Evolutionary conservation across 495 filamentous ascomycete genomes (phyloP), one percentile per base, ranked within the genome.

Genomic region (Immersiella caudata): DNA sequence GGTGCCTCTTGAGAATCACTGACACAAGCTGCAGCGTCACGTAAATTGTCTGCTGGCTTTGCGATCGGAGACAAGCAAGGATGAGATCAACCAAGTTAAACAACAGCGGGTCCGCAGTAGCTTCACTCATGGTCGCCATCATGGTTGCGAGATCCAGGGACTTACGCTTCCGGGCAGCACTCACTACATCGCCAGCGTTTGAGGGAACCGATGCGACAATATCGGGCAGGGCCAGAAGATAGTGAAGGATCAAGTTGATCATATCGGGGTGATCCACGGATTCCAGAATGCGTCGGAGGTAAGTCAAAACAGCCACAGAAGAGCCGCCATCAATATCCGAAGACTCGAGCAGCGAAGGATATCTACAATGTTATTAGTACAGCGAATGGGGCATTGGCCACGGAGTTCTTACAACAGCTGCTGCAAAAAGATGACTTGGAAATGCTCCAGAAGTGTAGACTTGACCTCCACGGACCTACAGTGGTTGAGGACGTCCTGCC

Each of bases 401-500:
- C 14, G 35, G n/a, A 56, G 18, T n/a, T 79, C 90, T 78, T 79
- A 99, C 91, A 99, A 77, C 74, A 99, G 80, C 76, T 98, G 95
- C 71, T 97, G 92, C 52, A 99, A 80, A 75, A 99, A 99, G 11
- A 99, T 86, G 67, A 98, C 90, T 74, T 97, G 93, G 74, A 98
- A 99, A 77, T 99, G 96, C 76, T 98, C 96, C 50, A 99, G 81
- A 24, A 99, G 80, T 0, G 93, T 97, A 65, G 90, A 91, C 69
- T 93, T 94, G 57, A 99, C 91, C 73, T 98, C 96, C 1, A 86
- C 82, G 0, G 94, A 97, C 68, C 88, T 88, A 79, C 95, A 99
- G 78, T 98, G 93, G 73, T 97, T 93, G 57, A 99, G 84, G 18
- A 97, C 92, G 77, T 99, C 95, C 73, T 99, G 95, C 96, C 95